phyloP scores from a whole-genome alignment of 805 yeast species.

The Geotrichum ghanense region DNA sequence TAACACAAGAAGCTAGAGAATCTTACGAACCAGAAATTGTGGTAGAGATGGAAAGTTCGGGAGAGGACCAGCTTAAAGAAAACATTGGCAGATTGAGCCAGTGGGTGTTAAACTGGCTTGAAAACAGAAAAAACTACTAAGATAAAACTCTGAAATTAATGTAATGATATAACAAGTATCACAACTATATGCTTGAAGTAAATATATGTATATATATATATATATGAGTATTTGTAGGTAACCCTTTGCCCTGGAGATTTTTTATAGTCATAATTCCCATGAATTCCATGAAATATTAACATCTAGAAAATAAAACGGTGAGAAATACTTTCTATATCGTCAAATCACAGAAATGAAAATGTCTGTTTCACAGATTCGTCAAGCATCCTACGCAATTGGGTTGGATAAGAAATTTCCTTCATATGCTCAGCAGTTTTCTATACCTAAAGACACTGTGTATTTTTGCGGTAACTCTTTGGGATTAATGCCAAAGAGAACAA shows the following conservation, averaged over 20 bases:
- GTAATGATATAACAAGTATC: no score
- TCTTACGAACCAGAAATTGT: conserved; percentile 71
- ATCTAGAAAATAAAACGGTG: no score
- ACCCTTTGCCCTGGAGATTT: conserved; percentile 5
- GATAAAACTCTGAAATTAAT: no score
- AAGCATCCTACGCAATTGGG: conserved; percentile 8
- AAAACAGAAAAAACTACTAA: conserved; percentile 31
- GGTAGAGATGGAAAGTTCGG: conserved; percentile 65
- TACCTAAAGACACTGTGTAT: conserved; percentile 63
- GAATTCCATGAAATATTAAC: no score
- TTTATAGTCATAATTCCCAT: conserved; percentile 3
- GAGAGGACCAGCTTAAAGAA: conserved; percentile 65
- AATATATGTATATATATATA: no score
- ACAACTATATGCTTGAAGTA: no score
- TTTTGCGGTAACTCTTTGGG: conserved; percentile 94
- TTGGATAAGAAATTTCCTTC: conserved; percentile 34
- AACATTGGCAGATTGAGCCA: conserved; percentile 63
- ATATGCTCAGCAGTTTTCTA: conserved; percentile 37
- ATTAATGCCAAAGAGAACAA: conserved; percentile 62
- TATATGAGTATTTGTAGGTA: no score
- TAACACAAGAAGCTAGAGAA: conserved; percentile 77
- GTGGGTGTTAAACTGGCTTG: conserved; percentile 71
- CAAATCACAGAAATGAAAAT: background rate
- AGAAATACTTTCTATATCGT: no score
- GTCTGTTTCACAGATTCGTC: background rate